Base-by-base conservation (phyloP, 2,329 filamentous ascomycete species). In the Talaromyces sp. region DNA sequence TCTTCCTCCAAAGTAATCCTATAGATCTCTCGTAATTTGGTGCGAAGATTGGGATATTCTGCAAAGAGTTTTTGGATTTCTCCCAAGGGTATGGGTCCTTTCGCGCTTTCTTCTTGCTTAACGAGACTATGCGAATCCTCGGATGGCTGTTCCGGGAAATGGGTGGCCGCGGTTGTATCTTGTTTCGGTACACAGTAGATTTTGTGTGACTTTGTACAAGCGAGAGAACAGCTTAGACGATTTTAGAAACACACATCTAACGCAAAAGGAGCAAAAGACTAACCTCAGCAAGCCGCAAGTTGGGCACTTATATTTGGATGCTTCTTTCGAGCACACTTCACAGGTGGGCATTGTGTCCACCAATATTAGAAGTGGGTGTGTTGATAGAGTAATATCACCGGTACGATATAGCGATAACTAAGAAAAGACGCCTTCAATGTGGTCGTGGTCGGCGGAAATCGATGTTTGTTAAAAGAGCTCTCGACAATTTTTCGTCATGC, bases 121-220 rank as follows among this genome's bases (percentile, higher is more conserved):
- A 22, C 27, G 27, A 27, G 37, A 49, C 67, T 62, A 24, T 69
- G 63, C 16, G 33, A 10, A 31, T 33, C 19, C n/a, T 57, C 63
- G 33, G 49, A 27, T n/a, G 16, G 41, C 3, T 58, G 14, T 27
- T 68, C 54, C 56, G 66, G 66, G 19, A 64, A 60, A 35, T 68
- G 63, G 68, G 73, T 73, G n/a, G 39, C 14, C 45, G 41, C 45
- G 3, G 45, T 5, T 35, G 24, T 5, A 33, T 14, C 24, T 50
- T 54, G 64, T 33, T 66, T 66, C 16, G 76, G 75, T 22, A 72
- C 71, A 67, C 80, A 82, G 64, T 76, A 76, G 19, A 74, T 74
- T 69, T 81, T 81, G 69, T 82, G 80, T 5, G 75, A 72, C 62
- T 81, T 77, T 43, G 78, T 79, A 69, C 81, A 83, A 37, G 70